Evolutionary conservation across 176 grass and related monocot species (phyloP), one percentile per base, ranked within the genome.

Genomic region (Carex cristatella): DNA sequence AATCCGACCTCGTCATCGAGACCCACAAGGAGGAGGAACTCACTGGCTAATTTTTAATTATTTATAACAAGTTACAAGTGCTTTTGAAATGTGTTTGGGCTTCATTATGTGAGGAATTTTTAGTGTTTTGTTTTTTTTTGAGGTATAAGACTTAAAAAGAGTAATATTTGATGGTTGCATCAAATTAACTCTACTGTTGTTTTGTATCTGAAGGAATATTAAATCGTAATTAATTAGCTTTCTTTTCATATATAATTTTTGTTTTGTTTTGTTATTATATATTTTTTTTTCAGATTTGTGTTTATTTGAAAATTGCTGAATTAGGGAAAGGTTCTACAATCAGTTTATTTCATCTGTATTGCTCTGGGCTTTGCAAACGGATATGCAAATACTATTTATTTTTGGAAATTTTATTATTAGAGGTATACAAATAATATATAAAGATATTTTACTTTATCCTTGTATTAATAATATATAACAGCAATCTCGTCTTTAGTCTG

Each of bases 1-100:
- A 31, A 2, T 90, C 91, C 33, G 89, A 98, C 87, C 3, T 98
- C 42, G 92, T 94, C 88, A 93, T 98, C 82, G 68, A 91, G 86
- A 98, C 95, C 32, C 92, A 97, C 89, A 88, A 90, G 91, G 92
- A 97, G 92, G 95, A 93, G 4, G 92, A 93, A 73, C 87, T 97
- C 56, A 85, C 71, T 57, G 35, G 38, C 15, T 79, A 70, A 87
- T 1, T 70, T 23, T 44, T 27, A 27, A 10, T 63, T 3, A 63
- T 7, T 68, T 51, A 51, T 10, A 68, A 14, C 13, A 68, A 68
- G 13, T 13, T 37, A 3, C 48, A 51, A 10, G 1, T 68, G 38
- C 69, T 44, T 19, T 72, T 10, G 2, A 10, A 35, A 30, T 82
- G 60, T 82, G 38, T 65, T 53, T 51, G 27, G 70, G 65, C 0